Evolutionary conservation across 2,329 filamentous ascomycete species (phyloP).

Genomic region (Fusarium transvaalense): DNA sequence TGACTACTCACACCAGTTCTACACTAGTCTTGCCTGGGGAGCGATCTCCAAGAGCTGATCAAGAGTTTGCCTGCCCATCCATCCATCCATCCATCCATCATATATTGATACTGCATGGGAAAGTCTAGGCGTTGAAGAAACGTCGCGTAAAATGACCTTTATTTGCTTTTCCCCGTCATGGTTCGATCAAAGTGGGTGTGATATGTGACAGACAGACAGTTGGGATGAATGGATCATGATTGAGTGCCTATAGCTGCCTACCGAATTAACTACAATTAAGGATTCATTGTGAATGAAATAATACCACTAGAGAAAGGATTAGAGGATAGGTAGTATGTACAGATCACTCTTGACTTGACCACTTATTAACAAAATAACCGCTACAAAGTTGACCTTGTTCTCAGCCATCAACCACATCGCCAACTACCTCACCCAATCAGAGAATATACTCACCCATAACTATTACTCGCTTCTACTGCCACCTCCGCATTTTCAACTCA

Average conservation of each 20-base stretch:
- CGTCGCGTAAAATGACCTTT: conserved; percentile 4
- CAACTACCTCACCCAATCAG: conserved; percentile 25
- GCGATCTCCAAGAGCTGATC: conserved; percentile 29
- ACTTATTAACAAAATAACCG: conserved; percentile 16
- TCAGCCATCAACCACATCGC: conserved; percentile 19
- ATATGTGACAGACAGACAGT: not conserved
- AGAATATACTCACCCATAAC: conserved; percentile 18
- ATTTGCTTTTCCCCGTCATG: conserved; percentile 18
- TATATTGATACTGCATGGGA: conserved; percentile 16
- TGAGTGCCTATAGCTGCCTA: not conserved
- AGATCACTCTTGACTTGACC: not conserved
- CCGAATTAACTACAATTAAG: not conserved
- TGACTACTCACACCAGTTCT: not conserved
- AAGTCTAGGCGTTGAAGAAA: conserved; percentile 13
- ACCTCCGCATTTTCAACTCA: conserved; percentile 21
- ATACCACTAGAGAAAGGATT: too few species aligned
- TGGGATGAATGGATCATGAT: conserved; percentile 3
- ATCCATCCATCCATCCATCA: conserved; percentile 22
- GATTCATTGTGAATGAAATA: not conserved
- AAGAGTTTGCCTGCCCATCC: conserved; percentile 15
- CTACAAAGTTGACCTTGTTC: not conserved
- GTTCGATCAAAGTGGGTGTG: not conserved
- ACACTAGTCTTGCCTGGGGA: conserved; percentile 17
- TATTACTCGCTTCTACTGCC: not conserved
- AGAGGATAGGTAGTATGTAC: not conserved